Conservation (phyloP, 768 basidiomycete genomes). For the Pholiota conissans region DNA sequence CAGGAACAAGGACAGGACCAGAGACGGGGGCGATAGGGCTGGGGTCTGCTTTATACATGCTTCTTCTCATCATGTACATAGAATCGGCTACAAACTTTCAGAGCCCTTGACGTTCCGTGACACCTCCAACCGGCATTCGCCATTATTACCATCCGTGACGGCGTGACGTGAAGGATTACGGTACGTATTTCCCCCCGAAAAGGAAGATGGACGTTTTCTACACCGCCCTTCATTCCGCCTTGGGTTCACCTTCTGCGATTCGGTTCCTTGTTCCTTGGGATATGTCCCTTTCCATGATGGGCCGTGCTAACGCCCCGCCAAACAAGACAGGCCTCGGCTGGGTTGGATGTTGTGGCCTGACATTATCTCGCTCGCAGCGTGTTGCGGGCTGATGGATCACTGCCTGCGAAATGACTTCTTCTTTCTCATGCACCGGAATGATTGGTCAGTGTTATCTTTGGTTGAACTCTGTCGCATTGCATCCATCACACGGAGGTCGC, state of each 20-base stretch:
- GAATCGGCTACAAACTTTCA: background rate
- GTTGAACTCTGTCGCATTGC: too few species aligned
- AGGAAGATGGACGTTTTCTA: background rate
- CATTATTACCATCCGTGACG: background rate
- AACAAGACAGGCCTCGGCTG: constrained; percentile 9
- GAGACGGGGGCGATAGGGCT: constrained; percentile 8
- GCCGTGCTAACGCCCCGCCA: constrained; percentile 12
- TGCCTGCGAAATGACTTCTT: too few species aligned
- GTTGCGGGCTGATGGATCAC: too few species aligned
- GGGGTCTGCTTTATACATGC: constrained; percentile 22
- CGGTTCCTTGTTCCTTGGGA: constrained; percentile 19
- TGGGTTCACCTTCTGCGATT: constrained; percentile 1
- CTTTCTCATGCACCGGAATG: constrained; percentile 13
- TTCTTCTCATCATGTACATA: constrained; percentile 10
- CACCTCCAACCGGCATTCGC: background rate
- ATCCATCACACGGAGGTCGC: constrained; percentile 13
- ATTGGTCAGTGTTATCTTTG: constrained; percentile 10
- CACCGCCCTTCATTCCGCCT: background rate
- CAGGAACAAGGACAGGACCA: background rate
- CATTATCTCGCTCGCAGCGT: constrained; percentile 18
- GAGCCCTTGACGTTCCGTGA: background rate
- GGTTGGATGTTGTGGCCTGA: too few species aligned
- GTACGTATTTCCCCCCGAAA: background rate
- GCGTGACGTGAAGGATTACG: too few species aligned
- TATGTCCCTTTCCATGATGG: constrained; percentile 10